Evolutionary conservation across 805 yeast genomes (phyloP), one percentile per base, ranked within the genome.

Genomic region (Yamadazyma endophytica): DNA sequence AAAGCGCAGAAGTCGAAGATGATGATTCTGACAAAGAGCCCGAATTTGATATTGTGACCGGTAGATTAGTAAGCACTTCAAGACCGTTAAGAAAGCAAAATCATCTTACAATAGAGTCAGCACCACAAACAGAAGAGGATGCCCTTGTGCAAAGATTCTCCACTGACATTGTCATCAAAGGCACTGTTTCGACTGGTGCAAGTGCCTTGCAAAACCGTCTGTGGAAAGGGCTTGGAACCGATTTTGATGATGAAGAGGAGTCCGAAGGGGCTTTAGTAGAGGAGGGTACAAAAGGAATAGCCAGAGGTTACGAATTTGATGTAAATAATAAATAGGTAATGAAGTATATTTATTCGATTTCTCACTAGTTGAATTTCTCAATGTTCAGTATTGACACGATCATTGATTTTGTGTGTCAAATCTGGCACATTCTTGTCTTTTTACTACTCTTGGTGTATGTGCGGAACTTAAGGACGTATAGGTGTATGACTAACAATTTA

Each of bases 191-290:
- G 0, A 89, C 97, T 0, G 86, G 97, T 0, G 97, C 96, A 0
- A 64, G 69, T 6, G 72, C 71, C 39, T 63, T 90, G 31, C 95
- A 87, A 46, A 67, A 64, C 9, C 73, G 90, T 46, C 61, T 67
- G 17, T 90, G 97, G 97, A 75, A 79, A 0, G 98, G 98, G 1
- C 63, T 90, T 20, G 98, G 97, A 1, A 81, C 92, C 37, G 97
- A 90, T 50, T 87, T 68, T 57, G 40, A 50, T 1, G 58, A 52
- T 2, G 48, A 32, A 5, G 61, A 58, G 6, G 75, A 64, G n/a
- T 35, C 29, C 9, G 76, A 71, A n/a, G 96, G 94, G 23, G 95
- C 97, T 0, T 54, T 68, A 0, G 70, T 87, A 1, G 95, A 88
- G 50, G 79, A 81, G 42, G 98, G 98, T 1, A 67, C 81, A 28